A percentile compares a stretch with the other conserved stretches of the same genome.
Evolutionary conservation across 2,329 filamentous ascomycete species (phyloP).

Genomic region (Rhynchosporium graminicola): DNA sequence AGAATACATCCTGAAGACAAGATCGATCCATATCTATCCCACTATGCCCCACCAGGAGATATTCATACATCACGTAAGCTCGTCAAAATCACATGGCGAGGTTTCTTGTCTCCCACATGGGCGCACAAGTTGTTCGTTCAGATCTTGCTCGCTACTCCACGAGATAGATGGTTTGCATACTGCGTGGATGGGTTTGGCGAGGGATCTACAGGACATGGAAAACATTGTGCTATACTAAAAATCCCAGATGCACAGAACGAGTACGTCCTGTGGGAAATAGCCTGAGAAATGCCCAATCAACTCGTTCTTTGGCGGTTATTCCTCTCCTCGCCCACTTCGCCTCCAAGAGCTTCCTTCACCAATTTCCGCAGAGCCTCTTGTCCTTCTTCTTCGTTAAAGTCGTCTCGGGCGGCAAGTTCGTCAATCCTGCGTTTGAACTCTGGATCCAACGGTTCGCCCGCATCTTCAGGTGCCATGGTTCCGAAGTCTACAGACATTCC

Average conservation of each 20-base stretch:
- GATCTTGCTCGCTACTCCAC: slow-evolving; percentile 48
- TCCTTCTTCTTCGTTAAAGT: slow-evolving; percentile 79
- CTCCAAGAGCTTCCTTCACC: slow-evolving; percentile 76
- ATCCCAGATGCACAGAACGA: slow-evolving; percentile 51
- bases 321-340: slow-evolving; percentile 64
- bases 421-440: slow-evolving; percentile 87
- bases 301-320: slow-evolving; percentile 63
- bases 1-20: slow-evolving; percentile 57
- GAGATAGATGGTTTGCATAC: slow-evolving; percentile 57
- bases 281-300: slow-evolving; percentile 43
- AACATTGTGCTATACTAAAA: slow-evolving; percentile 56
- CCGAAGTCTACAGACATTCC: slow-evolving; percentile 78
- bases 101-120: slow-evolving; percentile 58
- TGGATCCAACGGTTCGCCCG: slow-evolving; percentile 69
- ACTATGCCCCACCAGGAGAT: slow-evolving; percentile 59
- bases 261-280: slow-evolving; percentile 62
- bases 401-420: slow-evolving; percentile 77
- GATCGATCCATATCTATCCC: slow-evolving; percentile 69
- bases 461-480: slow-evolving; percentile 66
- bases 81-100: slow-evolving; percentile 58
- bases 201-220: slow-evolving; percentile 46
- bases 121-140: slow-evolving; percentile 49
- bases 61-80: slow-evolving; percentile 40
- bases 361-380: slow-evolving; percentile 78
- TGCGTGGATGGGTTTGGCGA: slow-evolving; percentile 54